Conservation (phyloP, 2,329 filamentous ascomycete genomes). For the Paecilomyces niveus region DNA sequence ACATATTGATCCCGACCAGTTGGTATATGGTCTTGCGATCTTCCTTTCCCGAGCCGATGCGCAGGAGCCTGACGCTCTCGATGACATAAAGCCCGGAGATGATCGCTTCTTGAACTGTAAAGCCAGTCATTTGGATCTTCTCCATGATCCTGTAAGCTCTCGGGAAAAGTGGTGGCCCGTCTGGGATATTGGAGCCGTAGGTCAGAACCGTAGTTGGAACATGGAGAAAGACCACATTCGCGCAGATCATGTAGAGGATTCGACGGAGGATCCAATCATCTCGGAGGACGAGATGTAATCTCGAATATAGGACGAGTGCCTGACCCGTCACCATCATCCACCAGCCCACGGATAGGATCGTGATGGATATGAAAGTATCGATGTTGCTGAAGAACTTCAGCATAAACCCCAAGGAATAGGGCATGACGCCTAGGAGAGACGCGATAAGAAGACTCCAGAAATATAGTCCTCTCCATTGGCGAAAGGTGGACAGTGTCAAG, state of each 20-base stretch:
- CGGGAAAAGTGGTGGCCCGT: conserved; percentile 20
- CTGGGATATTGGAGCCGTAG: conserved; percentile 34
- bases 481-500: conserved; percentile 32
- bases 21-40: conserved; percentile 41
- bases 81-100: conserved; percentile 47
- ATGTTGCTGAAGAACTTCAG: conserved; percentile 32
- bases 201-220: conserved; percentile 49
- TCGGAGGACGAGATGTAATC: conserved; percentile 53
- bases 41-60: conserved; percentile 22
- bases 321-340: conserved; percentile 57
- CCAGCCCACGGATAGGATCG: conserved; percentile 49
- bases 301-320: conserved; percentile 55
- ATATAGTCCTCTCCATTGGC: conserved; percentile 33
- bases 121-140: conserved; percentile 39
- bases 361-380: conserved; percentile 27
- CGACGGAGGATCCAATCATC: conserved; percentile 43
- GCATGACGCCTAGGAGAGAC: conserved; percentile 28
- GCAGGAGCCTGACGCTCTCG: conserved; percentile 45
- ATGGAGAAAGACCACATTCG: conserved; percentile 48
- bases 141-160: conserved; percentile 39
- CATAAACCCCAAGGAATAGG: conserved; percentile 36
- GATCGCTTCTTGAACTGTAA: conserved; percentile 40
- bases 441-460: conserved; percentile 36
- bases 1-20: conserved; percentile 41
- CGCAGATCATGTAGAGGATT: conserved; percentile 52